Percentiles rank a stretch among this genome's conserved stretches.
phyloP scores from a whole-genome alignment of 228 moss, liverwort and hornwort genomes.

The Sphagnum magellanicum region DNA sequence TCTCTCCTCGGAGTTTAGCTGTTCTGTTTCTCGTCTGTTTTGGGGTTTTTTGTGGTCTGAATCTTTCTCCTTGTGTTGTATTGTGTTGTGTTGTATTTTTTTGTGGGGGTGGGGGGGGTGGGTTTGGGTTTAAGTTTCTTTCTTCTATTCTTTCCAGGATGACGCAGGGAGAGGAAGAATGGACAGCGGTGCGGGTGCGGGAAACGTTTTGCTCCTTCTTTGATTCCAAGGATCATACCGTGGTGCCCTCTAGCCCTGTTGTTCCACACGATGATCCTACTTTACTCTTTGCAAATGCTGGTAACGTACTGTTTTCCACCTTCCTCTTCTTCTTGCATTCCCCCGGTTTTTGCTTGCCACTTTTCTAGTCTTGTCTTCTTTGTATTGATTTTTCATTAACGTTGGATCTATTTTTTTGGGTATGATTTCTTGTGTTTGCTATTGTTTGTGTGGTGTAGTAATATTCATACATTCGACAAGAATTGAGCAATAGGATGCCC shows the following conservation, averaged over 20 bases:
- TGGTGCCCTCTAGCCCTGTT: slow-evolving; percentile 43
- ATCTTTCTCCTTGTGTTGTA: no score
- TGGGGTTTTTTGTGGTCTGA: no score
- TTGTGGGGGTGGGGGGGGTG: no score
- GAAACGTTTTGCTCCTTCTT: slow-evolving; percentile 38
- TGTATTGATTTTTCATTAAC: neutral
- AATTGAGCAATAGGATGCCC: no score
- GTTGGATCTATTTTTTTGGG: neutral
- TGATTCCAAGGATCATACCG: slow-evolving; percentile 37
- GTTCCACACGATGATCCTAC: slow-evolving; percentile 62
- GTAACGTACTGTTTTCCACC: neutral
- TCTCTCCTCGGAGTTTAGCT: no score
- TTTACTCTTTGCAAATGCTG: slow-evolving; percentile 48
- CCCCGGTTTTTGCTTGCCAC: neutral
- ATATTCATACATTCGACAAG: neutral
- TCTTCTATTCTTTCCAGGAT: neutral
- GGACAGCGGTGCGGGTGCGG: slow-evolving; percentile 38
- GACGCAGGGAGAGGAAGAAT: slow-evolving; percentile 4
- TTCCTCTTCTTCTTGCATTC: neutral
- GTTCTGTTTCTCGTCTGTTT: no score
- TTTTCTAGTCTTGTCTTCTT: neutral
- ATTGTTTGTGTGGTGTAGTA: neutral
- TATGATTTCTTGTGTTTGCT: neutral
- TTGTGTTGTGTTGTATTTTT: no score
- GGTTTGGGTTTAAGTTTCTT: no score